phyloP scores from a whole-genome alignment of 345 rosid genomes.

The Aquilaria malaccensis region DNA sequence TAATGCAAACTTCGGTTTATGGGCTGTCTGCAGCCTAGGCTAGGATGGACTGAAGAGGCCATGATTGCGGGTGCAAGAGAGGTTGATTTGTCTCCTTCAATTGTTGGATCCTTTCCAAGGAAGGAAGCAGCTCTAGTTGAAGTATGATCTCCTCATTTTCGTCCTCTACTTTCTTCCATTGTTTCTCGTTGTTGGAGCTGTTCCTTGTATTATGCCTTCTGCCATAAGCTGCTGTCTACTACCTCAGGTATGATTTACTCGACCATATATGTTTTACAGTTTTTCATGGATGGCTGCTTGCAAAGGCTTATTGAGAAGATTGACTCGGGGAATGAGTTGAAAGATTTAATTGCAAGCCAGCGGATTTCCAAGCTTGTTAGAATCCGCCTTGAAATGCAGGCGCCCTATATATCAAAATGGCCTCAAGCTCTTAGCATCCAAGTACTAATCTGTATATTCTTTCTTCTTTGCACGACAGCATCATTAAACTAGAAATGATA shows the following conservation, averaged over 20 bases:
- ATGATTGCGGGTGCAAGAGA: constrained; percentile 89
- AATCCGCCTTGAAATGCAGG: constrained; percentile 69
- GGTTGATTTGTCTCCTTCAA: constrained; percentile 68
- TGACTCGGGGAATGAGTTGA: constrained; percentile 49
- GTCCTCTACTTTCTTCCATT: background rate
- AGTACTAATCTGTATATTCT: constrained; percentile 16
- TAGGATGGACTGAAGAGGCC: constrained; percentile 81
- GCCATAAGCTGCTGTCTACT: background rate
- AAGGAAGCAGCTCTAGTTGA: constrained; percentile 79
- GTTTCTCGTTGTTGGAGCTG: background rate
- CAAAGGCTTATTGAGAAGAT: constrained; percentile 55
- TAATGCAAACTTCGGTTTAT: no score
- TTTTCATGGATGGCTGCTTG: constrained; percentile 80
- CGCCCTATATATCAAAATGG: constrained; percentile 78
- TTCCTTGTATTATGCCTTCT: background rate
- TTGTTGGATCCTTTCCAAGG: constrained; percentile 71
- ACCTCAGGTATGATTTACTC: background rate
- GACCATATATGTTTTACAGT: constrained; percentile 22
- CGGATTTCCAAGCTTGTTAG: constrained; percentile 55
- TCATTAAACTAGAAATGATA: background rate
- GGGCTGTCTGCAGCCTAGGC: constrained; percentile 27
- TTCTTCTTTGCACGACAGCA: background rate
- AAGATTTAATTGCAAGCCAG: constrained; percentile 50
- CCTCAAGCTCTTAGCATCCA: constrained; percentile 94
- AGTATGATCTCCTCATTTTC: constrained; percentile 25